Evolutionary conservation across 2,329 filamentous ascomycete species (phyloP), one percentile per base, ranked within the genome.

Genomic region (Talaromyces sp.): DNA sequence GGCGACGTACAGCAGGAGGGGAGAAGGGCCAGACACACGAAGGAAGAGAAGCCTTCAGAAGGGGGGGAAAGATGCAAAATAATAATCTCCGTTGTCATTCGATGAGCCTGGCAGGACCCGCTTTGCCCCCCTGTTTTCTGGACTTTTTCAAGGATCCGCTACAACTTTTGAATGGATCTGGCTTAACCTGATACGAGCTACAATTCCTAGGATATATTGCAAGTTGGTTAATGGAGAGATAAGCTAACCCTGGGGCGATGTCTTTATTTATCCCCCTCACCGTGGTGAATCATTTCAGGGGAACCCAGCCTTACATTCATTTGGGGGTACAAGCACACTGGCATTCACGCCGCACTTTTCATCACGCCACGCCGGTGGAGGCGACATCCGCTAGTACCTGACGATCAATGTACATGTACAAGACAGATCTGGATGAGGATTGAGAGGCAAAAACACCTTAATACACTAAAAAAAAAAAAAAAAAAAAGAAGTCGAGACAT

Each of bases 41-140:
- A 17, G 17, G 27, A 19, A n/a, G 24, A 32, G 19, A 17, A 33
- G 6, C 42, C 42, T 44, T 41, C 51, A 40, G 49, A 49, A 51
- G 52, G 56, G 52, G 51, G 45, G 22, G 29, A 20, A 27, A 41
- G 32, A 36, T 41, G 51, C 45, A 60, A 54, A 62, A 61, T 62
- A 61, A 61, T 62, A 48, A 63, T 59, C 56, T 59, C 54, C 48
- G 41, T 52, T 56, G 33, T 60, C 52, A 63, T 61, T 63, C 58
- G 61, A 54, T 39, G 56, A 54, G 46, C 20, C 32, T 20, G 9
- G 39, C 17, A 14, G 43, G 60, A 58, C 58, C 61, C 61, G 56
- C 60, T 51, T 46, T 17, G 41, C 41, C 33, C 49, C 49, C 47
- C 43, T 19, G 35, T 30, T 36, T 35, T 46, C 30, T 22, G 11